phyloP scores from a whole-genome alignment of 768 basidiomycete genomes.

The Lentinus brumalis region DNA sequence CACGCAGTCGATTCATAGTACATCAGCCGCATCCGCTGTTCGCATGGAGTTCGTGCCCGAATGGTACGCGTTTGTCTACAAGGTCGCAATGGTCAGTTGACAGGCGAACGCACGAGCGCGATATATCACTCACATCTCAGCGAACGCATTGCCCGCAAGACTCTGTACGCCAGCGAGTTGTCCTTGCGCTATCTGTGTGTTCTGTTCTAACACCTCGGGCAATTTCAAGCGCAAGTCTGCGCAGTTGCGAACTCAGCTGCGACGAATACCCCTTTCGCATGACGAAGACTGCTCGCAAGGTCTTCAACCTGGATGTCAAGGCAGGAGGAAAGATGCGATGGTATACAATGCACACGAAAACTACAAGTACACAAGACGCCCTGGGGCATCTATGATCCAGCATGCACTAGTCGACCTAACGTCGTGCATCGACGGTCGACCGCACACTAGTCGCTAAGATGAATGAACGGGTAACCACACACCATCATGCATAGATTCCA shows the following conservation, averaged over 20 bases:
- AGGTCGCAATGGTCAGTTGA: too few relatives aligned
- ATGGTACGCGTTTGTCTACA: too few relatives aligned
- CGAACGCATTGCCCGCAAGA: slow-evolving; percentile 49
- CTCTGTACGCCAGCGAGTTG: slow-evolving; percentile 52
- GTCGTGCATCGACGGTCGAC: background rate
- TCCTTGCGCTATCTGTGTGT: slow-evolving; percentile 36
- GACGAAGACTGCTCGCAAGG: slow-evolving; percentile 1
- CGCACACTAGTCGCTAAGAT: background rate
- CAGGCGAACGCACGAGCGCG: too few relatives aligned
- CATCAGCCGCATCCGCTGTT: too few relatives aligned
- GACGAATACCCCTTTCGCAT: slow-evolving; percentile 7
- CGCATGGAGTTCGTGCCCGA: too few relatives aligned
- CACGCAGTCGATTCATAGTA: too few relatives aligned
- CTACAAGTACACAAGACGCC: background rate
- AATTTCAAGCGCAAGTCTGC: slow-evolving; percentile 10
- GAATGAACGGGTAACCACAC: background rate
- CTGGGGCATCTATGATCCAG: too few relatives aligned
- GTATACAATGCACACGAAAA: background rate
- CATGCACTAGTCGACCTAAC: background rate
- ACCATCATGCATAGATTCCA: slow-evolving; percentile 17
- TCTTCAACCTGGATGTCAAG: too few relatives aligned
- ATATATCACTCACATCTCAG: slow-evolving; percentile 50
- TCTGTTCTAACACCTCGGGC: slow-evolving; percentile 48
- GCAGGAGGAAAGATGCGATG: too few relatives aligned
- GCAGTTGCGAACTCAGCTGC: slow-evolving; percentile 1